Base-by-base conservation (phyloP, 108 stramenopile genomes). In the Nitzschia palea region DNA sequence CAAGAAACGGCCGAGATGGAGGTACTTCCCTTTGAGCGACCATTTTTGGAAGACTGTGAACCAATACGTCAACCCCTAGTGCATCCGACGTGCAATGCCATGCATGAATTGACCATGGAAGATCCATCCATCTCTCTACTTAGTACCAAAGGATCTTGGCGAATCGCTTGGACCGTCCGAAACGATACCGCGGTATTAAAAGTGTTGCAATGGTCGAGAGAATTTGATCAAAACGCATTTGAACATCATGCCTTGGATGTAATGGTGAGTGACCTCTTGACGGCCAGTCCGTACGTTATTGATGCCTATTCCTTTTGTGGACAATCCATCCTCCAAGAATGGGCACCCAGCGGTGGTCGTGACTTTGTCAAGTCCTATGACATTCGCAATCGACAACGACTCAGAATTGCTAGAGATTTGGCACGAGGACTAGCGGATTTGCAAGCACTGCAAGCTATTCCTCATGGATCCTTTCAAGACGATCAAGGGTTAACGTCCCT, bases 221-320 rank as follows among this genome's bases (percentile, higher is more conserved):
- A 55, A 0, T 85, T 86, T 29, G 77, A 87, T 63, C 58, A 71
- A 35, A 82, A 87, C 62, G 85, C 85, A 18, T 86, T 80, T 37
- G 68, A 85, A 47, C 62, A 74, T 4, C 85, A 94, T 47, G 71
- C 78, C 10, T 64, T 80, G 14, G 87, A 91, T 71, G 76, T 74
- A 28, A 71, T 88, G 4, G 86, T 78, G 20, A 88, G 88, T 85
- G 87, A 88, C 43, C 86, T 75, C 0, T 76, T 91, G 40, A 86
- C 87, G 9, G 68, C 78, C 10, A 73, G 59, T 54, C 83, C 81
- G 0, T 85, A 73, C 35, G 69, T 88, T 4, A 75, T 88, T 51
- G 53, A 81, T 31, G 76, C 73, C 2, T 77, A 85, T 72, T 83
- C 73, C 14, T 91, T 85, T 59, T 91, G 90, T 69, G 87, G 83